These are phyloP conservation scores for Globisporangium emineosum DNA, from an alignment of 352 stramenopile species.

Conservation along the genomic window DNA sequence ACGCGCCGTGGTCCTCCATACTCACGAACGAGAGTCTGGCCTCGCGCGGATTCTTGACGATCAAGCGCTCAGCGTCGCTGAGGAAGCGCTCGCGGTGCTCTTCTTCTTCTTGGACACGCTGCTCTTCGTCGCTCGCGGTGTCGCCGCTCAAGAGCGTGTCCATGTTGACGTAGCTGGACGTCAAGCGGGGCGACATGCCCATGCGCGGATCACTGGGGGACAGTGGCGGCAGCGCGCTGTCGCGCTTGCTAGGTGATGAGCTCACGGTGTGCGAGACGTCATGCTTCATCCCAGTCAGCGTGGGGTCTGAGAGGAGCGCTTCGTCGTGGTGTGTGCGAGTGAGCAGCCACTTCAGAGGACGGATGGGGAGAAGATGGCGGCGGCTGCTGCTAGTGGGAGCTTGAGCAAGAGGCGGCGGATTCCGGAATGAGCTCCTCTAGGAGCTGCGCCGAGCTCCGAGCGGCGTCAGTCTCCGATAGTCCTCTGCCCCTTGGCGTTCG, in stretches of 20 bases:
- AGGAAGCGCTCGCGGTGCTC: constrained; percentile 55
- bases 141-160: neutral
- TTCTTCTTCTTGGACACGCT: constrained; percentile 4
- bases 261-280: neutral
- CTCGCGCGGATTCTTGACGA: constrained; percentile 46
- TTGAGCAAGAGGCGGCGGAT: neutral
- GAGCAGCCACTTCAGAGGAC: neutral
- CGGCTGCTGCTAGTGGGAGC: neutral
- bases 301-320: neutral
- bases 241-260: neutral
- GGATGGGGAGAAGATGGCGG: neutral
- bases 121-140: neutral
- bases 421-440: neutral
- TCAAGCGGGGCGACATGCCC: constrained; percentile 20
- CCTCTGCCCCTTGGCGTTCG: neutral
- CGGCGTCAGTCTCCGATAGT: neutral
- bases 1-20: constrained; percentile 28
- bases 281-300: neutral
- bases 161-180: constrained; percentile 14
- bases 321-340: too few species aligned
- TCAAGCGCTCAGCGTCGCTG: constrained; percentile 50
- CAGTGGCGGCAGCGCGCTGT: neutral
- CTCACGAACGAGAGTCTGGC: constrained; percentile 47
- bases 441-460: too few species aligned
- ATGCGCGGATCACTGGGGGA: constrained; percentile 17